A percentile compares a stretch with the other conserved stretches of the same genome.
These are phyloP conservation scores for Entomortierella lignicola DNA, from an alignment of 192 early-diverging fungal species.

Conservation along the genomic window DNA sequence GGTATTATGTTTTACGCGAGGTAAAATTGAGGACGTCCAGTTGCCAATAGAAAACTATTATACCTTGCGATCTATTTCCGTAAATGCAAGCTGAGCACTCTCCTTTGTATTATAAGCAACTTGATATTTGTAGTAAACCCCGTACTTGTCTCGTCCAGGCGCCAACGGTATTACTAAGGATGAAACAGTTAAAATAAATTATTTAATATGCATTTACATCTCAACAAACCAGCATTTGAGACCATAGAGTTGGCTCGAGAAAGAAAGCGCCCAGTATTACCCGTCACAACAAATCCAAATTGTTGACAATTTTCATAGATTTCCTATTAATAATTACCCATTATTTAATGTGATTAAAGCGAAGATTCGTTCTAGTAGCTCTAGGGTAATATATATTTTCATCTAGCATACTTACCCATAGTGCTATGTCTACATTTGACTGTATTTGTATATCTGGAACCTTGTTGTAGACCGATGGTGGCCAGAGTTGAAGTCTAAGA, in stretches of 20 bases:
- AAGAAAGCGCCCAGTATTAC: background rate
- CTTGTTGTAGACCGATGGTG: slow-evolving; percentile 1
- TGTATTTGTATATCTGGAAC: slow-evolving; percentile 19
- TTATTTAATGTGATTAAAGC: too few species aligned
- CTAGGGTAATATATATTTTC: background rate
- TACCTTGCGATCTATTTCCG: background rate
- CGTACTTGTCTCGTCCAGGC: background rate
- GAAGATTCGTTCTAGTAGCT: too few species aligned
- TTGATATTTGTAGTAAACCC: background rate
- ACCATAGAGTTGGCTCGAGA: too few species aligned
- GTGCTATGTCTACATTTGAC: background rate
- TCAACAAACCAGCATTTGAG: too few species aligned
- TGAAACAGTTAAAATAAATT: background rate
- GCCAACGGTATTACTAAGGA: background rate
- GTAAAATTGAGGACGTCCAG: too few species aligned
- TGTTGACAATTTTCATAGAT: background rate
- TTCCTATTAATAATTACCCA: slow-evolving; percentile 10
- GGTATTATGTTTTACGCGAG: too few species aligned
- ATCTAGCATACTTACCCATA: background rate
- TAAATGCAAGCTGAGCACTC: background rate
- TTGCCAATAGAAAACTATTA: too few species aligned
- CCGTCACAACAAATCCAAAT: slow-evolving; percentile 2
- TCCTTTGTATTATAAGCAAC: background rate
- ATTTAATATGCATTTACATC: too few species aligned
- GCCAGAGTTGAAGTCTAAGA: slow-evolving; percentile 12